phyloP scores from a whole-genome alignment of 208 protist species.

The Trichomonas tenax region DNA sequence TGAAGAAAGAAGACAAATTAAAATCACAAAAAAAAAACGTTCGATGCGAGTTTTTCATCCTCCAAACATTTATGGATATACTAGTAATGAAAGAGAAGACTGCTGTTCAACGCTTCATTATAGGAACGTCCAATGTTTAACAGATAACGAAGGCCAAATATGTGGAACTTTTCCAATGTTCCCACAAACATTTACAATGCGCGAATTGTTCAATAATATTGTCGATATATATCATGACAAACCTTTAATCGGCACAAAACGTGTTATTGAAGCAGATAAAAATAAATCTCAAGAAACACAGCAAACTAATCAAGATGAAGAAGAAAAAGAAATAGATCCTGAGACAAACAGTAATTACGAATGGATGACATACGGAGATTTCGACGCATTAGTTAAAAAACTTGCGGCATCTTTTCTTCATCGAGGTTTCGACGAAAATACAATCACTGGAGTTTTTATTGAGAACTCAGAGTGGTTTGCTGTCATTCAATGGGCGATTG shows the following conservation, averaged over 20 bases:
- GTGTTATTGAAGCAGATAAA: background rate
- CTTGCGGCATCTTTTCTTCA: background rate
- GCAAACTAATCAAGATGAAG: background rate
- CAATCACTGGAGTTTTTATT: background rate
- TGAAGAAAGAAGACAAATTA: no score
- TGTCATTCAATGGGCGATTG: background rate
- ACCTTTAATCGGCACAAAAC: background rate
- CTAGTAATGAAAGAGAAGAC: background rate
- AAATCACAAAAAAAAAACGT: no score
- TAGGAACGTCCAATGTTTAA: background rate
- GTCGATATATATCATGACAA: background rate
- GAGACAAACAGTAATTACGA: background rate
- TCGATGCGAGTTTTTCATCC: background rate
- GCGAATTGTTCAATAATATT: background rate
- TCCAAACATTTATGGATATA: background rate
- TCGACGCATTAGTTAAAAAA: background rate
- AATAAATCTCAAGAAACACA: no score
- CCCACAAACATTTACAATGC: background rate
- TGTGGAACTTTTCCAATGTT: background rate
- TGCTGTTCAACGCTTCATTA: background rate
- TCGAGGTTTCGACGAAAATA: background rate
- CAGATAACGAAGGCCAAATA: slow-evolving; percentile 12
- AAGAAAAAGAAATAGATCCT: background rate
- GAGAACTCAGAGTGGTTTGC: background rate
- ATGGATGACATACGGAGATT: background rate